Percentiles rank a stretch among this genome's conserved stretches.
phyloP scores from a whole-genome alignment of 768 basidiomycete genomes.

The Cyathus striatus region DNA sequence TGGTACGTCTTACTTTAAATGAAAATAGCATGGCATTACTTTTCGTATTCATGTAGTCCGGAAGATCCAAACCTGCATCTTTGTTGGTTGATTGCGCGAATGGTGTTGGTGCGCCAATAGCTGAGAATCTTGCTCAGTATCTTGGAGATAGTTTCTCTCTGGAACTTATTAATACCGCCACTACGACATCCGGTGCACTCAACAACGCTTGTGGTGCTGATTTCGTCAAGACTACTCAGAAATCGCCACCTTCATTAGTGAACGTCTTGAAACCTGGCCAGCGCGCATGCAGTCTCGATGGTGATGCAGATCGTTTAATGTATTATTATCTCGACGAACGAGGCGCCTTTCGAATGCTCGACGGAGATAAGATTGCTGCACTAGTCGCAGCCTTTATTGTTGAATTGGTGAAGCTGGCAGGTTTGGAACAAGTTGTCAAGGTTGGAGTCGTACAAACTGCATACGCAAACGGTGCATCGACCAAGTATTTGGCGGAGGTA shows the following conservation, averaged over 20 bases:
- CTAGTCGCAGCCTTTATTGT: constrained; percentile 91
- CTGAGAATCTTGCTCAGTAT: constrained; percentile 52
- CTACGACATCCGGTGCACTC: constrained; percentile 61
- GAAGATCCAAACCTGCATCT: constrained; percentile 49
- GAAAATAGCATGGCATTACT: constrained; percentile 1
- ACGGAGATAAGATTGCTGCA: constrained; percentile 97
- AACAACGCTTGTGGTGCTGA: constrained; percentile 93
- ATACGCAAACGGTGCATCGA: constrained; percentile 96
- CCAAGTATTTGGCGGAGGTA: constrained; percentile 84
- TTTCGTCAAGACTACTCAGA: constrained; percentile 92
- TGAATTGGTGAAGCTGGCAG: constrained; percentile 81
- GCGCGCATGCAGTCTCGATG: constrained; percentile 91
- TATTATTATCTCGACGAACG: constrained; percentile 87
- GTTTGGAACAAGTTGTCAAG: constrained; percentile 69
- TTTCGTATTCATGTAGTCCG: constrained; percentile 35
- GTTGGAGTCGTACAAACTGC: constrained; percentile 98
- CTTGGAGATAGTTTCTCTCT: constrained; percentile 61
- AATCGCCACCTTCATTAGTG: constrained; percentile 71
- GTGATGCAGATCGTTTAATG: constrained; percentile 95
- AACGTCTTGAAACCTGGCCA: constrained; percentile 62
- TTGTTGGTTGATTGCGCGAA: constrained; percentile 97
- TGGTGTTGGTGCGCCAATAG: constrained; percentile 83
- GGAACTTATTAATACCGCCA: constrained; percentile 64
- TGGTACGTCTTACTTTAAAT: constrained; percentile 52
- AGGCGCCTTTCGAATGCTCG: constrained; percentile 82